Evolutionary conservation across 2,329 filamentous ascomycete genomes (phyloP), one percentile per base, ranked within the genome.

Genomic region (Ophiostoma piceae): DNA sequence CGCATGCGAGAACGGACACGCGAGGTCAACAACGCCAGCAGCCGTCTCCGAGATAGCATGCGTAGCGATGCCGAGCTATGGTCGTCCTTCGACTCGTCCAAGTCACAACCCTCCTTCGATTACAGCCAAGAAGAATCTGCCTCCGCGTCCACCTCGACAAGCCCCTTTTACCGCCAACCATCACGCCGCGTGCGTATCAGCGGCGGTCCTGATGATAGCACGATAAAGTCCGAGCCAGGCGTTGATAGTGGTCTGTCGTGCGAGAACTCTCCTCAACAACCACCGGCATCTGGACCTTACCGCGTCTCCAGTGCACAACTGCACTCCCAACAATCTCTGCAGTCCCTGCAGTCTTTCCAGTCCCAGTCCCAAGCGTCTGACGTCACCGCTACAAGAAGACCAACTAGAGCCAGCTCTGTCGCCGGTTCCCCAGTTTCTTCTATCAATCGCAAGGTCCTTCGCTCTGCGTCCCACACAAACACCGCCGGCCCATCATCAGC

Each of bases 371-470:
- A 71, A 26, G 64, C 60, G 9, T 37, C 73, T 2, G 71, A 76
- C 19, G 77, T 78, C 6, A 71, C 73, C 9, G 73, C 74, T 2
- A 76, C 75, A 2, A 77, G 79, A 65, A 77, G 76, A 70, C 76
- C 77, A 3, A 77, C 76, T 16, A 78, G 78, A 32, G 76, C 78
- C 19, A 75, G 72, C 22, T 76, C 77, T 1, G 76, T 76, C 65
- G 75, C 77, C 2, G 75, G 74, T 11, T 81, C 80, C 6, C 71
- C 71, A 1, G 76, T 73, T 41, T 73, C 77, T 3, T 73, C 74
- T 7, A 74, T 75, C 14, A 75, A 75, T 12, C 76, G 75, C 70
- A 79, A 78, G 70, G 74, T 71, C n/a, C 75, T 78, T 6, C 77
- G 65, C 76, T 77, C 70, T 74, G 76, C 65, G 19, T 67, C 69